These are phyloP conservation scores for Tagetes patula DNA, from an alignment of 129 eudicot species.

Conservation along the genomic window DNA sequence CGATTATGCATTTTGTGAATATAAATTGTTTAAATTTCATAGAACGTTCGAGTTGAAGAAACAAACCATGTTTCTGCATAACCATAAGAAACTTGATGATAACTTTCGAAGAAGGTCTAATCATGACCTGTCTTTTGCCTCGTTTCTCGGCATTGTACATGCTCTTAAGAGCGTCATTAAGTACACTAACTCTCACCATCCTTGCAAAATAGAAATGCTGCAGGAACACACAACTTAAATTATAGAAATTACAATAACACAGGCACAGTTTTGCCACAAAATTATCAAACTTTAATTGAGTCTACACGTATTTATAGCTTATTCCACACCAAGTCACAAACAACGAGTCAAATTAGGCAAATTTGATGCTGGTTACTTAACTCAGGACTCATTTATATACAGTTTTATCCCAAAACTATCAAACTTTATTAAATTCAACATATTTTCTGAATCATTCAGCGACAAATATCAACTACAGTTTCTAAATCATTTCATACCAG, in stretches of 20 bases:
- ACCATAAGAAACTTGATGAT: constrained; percentile 65
- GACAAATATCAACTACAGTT: too few species aligned
- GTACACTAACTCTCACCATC: constrained; percentile 63
- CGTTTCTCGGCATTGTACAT: constrained; percentile 67
- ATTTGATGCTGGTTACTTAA: not conserved
- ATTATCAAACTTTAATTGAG: not conserved
- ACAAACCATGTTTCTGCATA: constrained; percentile 66
- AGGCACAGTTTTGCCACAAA: too few species aligned
- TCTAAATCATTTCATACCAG: not conserved
- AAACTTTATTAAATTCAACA: not conserved
- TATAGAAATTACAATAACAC: not conserved
- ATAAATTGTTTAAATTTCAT: not conserved
- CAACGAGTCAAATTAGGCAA: not conserved
- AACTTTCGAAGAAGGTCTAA: constrained; percentile 63
- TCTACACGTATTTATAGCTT: not conserved
- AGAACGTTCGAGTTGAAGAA: not conserved
- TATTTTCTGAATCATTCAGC: too few species aligned
- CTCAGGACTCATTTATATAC: not conserved
- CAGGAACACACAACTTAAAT: not conserved
- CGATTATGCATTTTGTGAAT: not conserved
- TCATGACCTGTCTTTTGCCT: constrained; percentile 70
- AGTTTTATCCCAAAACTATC: not conserved
- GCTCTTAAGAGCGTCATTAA: constrained; percentile 61
- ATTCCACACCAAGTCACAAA: not conserved
- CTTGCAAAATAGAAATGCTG: constrained; percentile 28